A percentile compares a stretch with the other conserved stretches of the same genome.
These are phyloP conservation scores for Rhododendron simsii DNA, from an alignment of 148 eudicot species.

Conservation along the genomic window DNA sequence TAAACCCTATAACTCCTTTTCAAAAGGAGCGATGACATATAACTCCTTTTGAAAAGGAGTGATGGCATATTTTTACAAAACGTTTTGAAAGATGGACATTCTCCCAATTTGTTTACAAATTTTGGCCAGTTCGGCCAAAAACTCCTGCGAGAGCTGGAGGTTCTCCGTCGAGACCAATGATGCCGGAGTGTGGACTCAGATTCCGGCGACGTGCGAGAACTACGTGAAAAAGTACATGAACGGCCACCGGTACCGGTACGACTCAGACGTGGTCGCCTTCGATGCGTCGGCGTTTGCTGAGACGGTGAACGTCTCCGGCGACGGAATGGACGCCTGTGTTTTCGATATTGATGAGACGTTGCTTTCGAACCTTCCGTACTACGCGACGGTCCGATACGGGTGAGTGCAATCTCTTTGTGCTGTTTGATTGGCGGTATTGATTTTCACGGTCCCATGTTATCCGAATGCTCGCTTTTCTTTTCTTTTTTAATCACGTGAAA, in stretches of 20 bases:
- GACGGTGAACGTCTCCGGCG: slow-evolving; percentile 28
- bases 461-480: too few relatives aligned
- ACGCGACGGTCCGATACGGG: slow-evolving; percentile 66
- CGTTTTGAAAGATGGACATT: too few relatives aligned
- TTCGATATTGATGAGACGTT: slow-evolving; percentile 89
- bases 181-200: slow-evolving; percentile 44
- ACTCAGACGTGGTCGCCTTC: slow-evolving; percentile 38
- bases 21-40: too few relatives aligned
- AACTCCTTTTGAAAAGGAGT: too few relatives aligned
- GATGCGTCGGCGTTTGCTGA: slow-evolving; percentile 30
- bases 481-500: too few relatives aligned
- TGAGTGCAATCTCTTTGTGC: slow-evolving; percentile 17
- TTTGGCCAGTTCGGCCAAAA: too few relatives aligned
- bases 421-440: too few relatives aligned
- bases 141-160: slow-evolving; percentile 85
- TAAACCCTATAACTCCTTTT: too few relatives aligned
- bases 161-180: slow-evolving; percentile 69
- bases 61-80: too few relatives aligned
- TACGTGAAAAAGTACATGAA: slow-evolving; percentile 6
- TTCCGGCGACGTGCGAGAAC: slow-evolving; percentile 44
- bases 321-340: slow-evolving; percentile 71
- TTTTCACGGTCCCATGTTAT: too few relatives aligned
- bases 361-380: slow-evolving; percentile 63
- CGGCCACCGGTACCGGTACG: slow-evolving; percentile 26
- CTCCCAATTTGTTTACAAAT: too few relatives aligned